A percentile compares a stretch with the other conserved stretches of the same genome.
phyloP scores from a whole-genome alignment of 2,329 filamentous ascomycete genomes.

The Lasiodiplodia gonubiensis region DNA sequence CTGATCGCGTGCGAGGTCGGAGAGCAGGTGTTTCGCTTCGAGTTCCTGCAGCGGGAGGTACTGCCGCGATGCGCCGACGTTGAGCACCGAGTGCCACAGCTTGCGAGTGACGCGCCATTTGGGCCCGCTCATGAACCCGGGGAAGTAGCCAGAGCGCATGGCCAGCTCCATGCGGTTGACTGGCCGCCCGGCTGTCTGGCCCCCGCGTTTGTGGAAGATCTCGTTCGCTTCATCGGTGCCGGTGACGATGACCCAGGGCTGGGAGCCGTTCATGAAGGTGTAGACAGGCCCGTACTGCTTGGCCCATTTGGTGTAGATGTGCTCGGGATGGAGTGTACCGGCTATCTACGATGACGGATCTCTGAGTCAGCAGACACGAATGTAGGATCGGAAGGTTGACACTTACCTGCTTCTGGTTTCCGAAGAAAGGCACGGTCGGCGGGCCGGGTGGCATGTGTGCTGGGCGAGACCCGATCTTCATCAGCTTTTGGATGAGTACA shows the following conservation, averaged over 20 bases:
- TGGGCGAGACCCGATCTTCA: slow-evolving; percentile 36
- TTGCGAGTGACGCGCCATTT: slow-evolving; percentile 26
- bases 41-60: slow-evolving; percentile 28
- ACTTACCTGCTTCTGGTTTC: slow-evolving; percentile 54
- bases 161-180: neutral
- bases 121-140: slow-evolving; percentile 4
- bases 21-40: slow-evolving; percentile 18
- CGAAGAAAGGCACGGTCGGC: slow-evolving; percentile 57
- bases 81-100: slow-evolving; percentile 27
- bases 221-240: slow-evolving; percentile 8
- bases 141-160: slow-evolving; percentile 3
- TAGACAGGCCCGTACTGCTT: slow-evolving; percentile 59
- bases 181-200: slow-evolving; percentile 6
- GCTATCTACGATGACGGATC: neutral
- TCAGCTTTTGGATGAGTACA: neutral
- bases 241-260: slow-evolving; percentile 9
- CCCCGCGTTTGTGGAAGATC: slow-evolving; percentile 17
- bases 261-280: slow-evolving; percentile 56
- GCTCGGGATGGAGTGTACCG: slow-evolving; percentile 41
- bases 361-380: neutral
- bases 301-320: slow-evolving; percentile 59
- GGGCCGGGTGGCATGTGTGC: slow-evolving; percentile 56
- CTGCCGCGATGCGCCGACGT: slow-evolving; percentile 21
- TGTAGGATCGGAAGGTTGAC: no score
- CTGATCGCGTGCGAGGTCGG: neutral